Conservation (phyloP, 2,329 filamentous ascomycete genomes). For the Pochonia chlamydosporia region DNA sequence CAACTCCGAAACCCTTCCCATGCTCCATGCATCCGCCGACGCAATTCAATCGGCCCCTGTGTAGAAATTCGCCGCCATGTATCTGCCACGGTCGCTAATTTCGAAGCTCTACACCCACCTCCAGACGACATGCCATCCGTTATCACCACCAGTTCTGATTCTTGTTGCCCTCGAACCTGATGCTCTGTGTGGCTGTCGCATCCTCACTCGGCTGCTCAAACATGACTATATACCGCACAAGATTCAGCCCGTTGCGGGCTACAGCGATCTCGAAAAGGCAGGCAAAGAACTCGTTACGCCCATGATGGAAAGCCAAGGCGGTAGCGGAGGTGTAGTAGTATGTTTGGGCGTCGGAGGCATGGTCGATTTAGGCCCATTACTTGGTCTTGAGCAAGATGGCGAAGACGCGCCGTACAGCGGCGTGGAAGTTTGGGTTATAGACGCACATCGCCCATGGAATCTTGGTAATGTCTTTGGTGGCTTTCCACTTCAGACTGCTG, state of each 20-base stretch:
- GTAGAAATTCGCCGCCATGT: conserved; percentile 55
- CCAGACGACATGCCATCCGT: conserved; percentile 77
- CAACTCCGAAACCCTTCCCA: conserved; percentile 1
- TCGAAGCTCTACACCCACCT: conserved; percentile 90
- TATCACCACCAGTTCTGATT: conserved; percentile 84
- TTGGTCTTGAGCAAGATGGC: conserved; percentile 63
- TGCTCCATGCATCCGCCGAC: conserved; percentile 20
- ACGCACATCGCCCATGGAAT: conserved; percentile 91
- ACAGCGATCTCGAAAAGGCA: conserved; percentile 77
- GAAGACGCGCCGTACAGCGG: conserved; percentile 66
- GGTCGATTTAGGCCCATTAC: conserved; percentile 74
- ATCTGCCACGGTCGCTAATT: conserved; percentile 85
- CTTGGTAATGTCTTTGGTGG: conserved; percentile 87
- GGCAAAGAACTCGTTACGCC: conserved; percentile 75
- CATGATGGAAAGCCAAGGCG: conserved; percentile 80
- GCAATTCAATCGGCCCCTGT: conserved; percentile 22
- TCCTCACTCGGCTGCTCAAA: conserved; percentile 87
- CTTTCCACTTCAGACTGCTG: conserved; percentile 48
- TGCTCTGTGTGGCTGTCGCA: conserved; percentile 90
- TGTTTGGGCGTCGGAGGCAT: conserved; percentile 91
- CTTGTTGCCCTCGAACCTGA: conserved; percentile 93
- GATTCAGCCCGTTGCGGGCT: conserved; percentile 90
- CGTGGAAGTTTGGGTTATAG: conserved; percentile 94
- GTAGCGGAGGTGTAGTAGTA: conserved; percentile 81
- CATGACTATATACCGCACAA: conserved; percentile 98